Percentiles rank a stretch among this genome's conserved stretches.
Evolutionary conservation across 768 basidiomycete genomes (phyloP).

Genomic region (Suillus clintonianus): DNA sequence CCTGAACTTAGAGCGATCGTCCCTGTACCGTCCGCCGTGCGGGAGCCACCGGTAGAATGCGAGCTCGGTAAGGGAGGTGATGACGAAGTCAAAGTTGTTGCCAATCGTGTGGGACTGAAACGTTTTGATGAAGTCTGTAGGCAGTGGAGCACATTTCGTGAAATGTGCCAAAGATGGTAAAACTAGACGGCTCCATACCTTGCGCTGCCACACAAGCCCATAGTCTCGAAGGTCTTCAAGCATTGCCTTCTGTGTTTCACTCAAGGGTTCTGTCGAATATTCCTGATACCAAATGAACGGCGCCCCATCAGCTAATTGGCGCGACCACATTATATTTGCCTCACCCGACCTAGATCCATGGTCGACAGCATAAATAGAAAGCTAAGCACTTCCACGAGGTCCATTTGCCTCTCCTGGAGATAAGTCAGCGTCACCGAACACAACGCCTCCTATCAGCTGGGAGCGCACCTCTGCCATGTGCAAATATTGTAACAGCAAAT

Average conservation of each 20-base stretch:
- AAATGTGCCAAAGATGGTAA: conserved; percentile 7
- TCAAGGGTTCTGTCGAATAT: conserved; percentile 83
- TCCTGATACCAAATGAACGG: conserved; percentile 51
- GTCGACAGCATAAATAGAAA: conserved; percentile 98
- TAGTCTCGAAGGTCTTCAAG: conserved; percentile 92
- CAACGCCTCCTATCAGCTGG: conserved; percentile 1
- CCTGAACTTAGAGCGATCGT: conserved; percentile 43
- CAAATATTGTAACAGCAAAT: conserved; percentile 87
- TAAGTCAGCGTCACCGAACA: conserved; percentile 16
- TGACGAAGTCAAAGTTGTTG: conserved; percentile 92
- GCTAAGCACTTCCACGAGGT: conserved; percentile 88
- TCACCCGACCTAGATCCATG: conserved; percentile 89
- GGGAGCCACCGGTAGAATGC: conserved; percentile 21
- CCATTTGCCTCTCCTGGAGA: conserved; percentile 80
- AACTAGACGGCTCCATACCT: conserved; percentile 43
- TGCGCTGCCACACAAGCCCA: conserved; percentile 88
- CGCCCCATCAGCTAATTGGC: not conserved
- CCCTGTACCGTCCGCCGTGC: conserved; percentile 12
- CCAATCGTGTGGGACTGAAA: conserved; percentile 92
- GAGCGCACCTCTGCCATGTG: conserved; percentile 74
- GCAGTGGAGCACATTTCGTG: conserved; percentile 9
- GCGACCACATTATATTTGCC: conserved; percentile 17
- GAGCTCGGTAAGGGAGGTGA: conserved; percentile 76
- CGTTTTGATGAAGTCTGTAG: conserved; percentile 69
- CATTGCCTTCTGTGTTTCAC: conserved; percentile 81